Evolutionary conservation across 2,329 filamentous ascomycete genomes (phyloP).

Genomic region (Rutstroemia sp.): DNA sequence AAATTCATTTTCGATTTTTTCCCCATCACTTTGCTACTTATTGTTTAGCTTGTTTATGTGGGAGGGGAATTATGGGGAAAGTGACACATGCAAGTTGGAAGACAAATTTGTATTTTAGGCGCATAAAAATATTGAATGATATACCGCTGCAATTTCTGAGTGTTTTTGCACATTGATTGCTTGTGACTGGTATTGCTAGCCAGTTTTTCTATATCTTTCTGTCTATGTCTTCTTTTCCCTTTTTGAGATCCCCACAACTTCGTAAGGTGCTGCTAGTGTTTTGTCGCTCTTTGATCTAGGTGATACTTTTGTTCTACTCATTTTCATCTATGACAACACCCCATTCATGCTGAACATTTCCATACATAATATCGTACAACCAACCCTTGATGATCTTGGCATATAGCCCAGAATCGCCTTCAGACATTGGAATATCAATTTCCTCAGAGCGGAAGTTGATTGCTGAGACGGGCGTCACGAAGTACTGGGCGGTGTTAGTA

Average conservation of each 20-base stretch:
- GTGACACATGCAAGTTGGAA: background rate
- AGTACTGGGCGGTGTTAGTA: slow-evolving; percentile 43
- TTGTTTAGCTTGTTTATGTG: background rate
- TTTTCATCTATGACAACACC: slow-evolving; percentile 56
- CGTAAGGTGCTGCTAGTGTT: too few relatives aligned
- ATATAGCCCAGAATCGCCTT: slow-evolving; percentile 44
- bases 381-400: slow-evolving; percentile 56
- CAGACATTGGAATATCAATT: slow-evolving; percentile 53
- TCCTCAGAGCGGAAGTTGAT: slow-evolving; percentile 61
- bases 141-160: too few relatives aligned
- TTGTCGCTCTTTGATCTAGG: too few relatives aligned
- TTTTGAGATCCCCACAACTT: background rate
- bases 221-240: background rate
- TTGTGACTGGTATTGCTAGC: background rate
- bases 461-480: slow-evolving; percentile 60
- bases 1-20: slow-evolving; percentile 1
- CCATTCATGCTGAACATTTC: slow-evolving; percentile 61
- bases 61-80: background rate
- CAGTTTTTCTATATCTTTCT: background rate
- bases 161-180: background rate
- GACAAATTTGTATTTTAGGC: slow-evolving; percentile 10
- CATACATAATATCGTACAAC: slow-evolving; percentile 69
- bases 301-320: background rate
- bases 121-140: slow-evolving; percentile 7
- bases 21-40: background rate